Conservation (phyloP, 2,329 filamentous ascomycete genomes). For the Neopestalotiopsis sp. region DNA sequence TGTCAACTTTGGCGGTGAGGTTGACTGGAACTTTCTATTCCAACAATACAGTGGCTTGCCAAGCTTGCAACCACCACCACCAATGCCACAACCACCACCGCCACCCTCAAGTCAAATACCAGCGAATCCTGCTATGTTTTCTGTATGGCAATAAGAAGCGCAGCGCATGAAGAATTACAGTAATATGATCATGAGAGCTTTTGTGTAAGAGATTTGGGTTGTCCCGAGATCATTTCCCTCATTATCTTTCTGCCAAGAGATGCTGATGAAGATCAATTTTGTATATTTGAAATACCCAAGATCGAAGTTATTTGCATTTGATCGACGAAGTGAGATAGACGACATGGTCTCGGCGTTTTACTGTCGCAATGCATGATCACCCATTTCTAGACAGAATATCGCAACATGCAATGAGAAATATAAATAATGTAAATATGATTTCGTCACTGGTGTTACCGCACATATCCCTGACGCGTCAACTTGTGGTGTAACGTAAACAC, state of each 20-base stretch:
- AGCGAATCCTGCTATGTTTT: neutral
- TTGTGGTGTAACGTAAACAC: slow-evolving; percentile 2
- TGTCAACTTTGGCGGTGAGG: slow-evolving; percentile 37
- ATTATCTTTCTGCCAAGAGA: neutral
- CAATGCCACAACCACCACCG: neutral
- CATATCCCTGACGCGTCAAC: neutral
- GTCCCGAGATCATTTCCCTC: neutral
- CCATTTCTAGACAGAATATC: neutral
- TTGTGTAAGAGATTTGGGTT: neutral
- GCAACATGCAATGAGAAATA: neutral
- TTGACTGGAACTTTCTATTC: slow-evolving; percentile 38
- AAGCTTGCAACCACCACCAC: neutral
- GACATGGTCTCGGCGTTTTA: neutral
- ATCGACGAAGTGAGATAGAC: neutral
- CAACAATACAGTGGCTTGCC: slow-evolving; percentile 35
- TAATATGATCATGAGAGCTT: neutral
- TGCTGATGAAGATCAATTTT: neutral
- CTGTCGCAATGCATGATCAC: neutral
- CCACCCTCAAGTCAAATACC: neutral
- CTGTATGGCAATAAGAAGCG: slow-evolving; percentile 1
- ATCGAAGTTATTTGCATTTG: neutral
- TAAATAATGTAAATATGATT: neutral
- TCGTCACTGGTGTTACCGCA: neutral
- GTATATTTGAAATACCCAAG: neutral
- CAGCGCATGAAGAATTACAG: neutral